A percentile compares a stretch with the other conserved stretches of the same genome.
Conservation (phyloP, 2,329 filamentous ascomycete genomes). For the Fusarium tanahbumbuense region DNA sequence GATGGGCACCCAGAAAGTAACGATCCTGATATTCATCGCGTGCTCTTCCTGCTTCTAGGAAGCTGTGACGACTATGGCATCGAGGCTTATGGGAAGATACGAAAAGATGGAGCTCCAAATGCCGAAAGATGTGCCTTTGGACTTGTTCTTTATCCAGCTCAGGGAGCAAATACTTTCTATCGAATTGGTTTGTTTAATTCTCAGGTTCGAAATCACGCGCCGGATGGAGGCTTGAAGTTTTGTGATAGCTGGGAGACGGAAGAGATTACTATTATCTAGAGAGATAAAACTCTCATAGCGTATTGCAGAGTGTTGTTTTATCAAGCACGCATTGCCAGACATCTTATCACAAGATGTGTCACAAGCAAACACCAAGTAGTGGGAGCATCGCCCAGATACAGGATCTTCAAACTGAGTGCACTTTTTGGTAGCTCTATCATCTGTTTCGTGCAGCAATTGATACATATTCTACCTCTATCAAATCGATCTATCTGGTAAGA, state of each 20-base stretch:
- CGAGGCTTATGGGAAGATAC: rapidly evolving
- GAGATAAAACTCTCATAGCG: no score
- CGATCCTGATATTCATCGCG: background rate
- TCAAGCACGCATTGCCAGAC: no score
- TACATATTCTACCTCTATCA: no score
- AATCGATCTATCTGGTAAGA: no score
- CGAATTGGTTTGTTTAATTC: background rate
- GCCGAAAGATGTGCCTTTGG: background rate
- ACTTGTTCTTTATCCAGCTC: background rate
- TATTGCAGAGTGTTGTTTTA: no score
- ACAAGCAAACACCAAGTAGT: no score
- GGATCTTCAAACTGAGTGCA: no score
- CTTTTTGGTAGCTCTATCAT: no score
- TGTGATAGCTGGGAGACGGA: background rate
- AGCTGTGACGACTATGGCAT: background rate
- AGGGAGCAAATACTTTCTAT: background rate
- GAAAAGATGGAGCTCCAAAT: background rate
- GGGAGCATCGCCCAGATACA: no score
- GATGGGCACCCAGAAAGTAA: rapidly evolving
- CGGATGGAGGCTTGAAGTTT: background rate
- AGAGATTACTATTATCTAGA: background rate
- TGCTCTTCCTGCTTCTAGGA: background rate
- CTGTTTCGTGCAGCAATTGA: no score
- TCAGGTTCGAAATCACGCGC: background rate
- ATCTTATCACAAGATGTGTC: no score